phyloP scores from a whole-genome alignment of 129 eudicot genomes.

The Arctium minus region DNA sequence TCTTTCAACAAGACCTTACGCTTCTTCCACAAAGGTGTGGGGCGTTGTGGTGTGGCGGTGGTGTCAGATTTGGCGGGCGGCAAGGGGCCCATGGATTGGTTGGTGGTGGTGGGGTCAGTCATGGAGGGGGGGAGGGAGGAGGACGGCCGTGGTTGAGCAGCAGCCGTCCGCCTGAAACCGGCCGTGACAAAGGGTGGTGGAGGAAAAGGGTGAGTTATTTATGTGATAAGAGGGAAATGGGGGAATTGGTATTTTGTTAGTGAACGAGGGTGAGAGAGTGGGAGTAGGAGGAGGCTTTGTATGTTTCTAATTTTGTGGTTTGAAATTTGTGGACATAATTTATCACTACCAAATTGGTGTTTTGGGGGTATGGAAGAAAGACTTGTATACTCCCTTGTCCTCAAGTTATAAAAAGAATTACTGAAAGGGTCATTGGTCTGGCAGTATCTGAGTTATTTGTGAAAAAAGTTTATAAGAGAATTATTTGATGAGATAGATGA shows the following conservation, averaged over 20 bases:
- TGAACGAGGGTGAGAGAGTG: slow-evolving; percentile 14
- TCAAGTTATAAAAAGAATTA: too few species aligned
- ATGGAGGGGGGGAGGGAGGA: not conserved
- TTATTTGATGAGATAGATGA: not conserved
- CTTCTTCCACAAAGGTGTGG: slow-evolving; percentile 35
- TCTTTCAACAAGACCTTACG: slow-evolving; percentile 27
- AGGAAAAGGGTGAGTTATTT: slow-evolving; percentile 1
- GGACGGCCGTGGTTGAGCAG: not conserved
- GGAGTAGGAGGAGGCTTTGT: slow-evolving; percentile 4
- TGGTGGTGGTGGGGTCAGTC: not conserved
- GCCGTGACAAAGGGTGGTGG: not conserved
- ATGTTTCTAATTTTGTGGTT: slow-evolving; percentile 8
- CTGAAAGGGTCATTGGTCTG: too few species aligned
- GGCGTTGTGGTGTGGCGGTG: not conserved
- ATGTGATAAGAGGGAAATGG: not conserved
- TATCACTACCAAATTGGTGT: not conserved
- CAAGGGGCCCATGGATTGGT: not conserved
- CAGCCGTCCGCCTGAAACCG: not conserved
- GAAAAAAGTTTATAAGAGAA: too few species aligned
- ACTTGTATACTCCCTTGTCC: too few species aligned
- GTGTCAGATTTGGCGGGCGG: not conserved
- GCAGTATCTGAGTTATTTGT: too few species aligned
- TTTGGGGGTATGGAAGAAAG: not conserved
- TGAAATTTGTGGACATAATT: not conserved
- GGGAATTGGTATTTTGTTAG: not conserved